A percentile compares a stretch with the other conserved stretches of the same genome.
phyloP scores from a whole-genome alignment of 352 stramenopile species.

The Phytophthora podocarpi region DNA sequence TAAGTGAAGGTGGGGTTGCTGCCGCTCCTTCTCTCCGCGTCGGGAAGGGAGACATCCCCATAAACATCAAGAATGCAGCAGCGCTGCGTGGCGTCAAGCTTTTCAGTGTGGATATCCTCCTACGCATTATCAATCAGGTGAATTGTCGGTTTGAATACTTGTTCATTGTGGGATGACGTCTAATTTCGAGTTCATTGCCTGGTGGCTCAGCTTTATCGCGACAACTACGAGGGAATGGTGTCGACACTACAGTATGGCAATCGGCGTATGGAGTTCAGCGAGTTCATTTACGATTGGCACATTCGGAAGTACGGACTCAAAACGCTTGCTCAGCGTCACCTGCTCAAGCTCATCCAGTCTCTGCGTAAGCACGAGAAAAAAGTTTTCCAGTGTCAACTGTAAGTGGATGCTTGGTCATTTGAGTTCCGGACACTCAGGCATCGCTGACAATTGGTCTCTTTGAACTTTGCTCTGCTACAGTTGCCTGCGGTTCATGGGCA shows the following conservation, averaged over 20 bases:
- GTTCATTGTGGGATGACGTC: not conserved
- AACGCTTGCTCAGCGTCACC: conserved; percentile 70
- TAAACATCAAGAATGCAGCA: conserved; percentile 53
- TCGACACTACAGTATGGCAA: conserved; percentile 73
- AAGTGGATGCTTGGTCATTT: conserved; percentile 21
- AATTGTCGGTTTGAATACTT: not conserved
- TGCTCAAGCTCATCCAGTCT: conserved; percentile 81
- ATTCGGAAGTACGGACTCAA: conserved; percentile 83
- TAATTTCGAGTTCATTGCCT: not conserved
- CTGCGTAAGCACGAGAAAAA: conserved; percentile 78
- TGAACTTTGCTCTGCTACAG: conserved; percentile 10
- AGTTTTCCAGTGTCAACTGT: conserved; percentile 68
- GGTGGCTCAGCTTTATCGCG: conserved; percentile 60
- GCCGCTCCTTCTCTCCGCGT: conserved; percentile 10
- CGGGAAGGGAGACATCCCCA: conserved; percentile 46
- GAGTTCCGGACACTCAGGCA: not conserved
- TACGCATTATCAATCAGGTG: conserved; percentile 66
- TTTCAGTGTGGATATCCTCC: conserved; percentile 62
- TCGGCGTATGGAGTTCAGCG: conserved; percentile 78
- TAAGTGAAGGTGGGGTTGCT: conserved; percentile 21
- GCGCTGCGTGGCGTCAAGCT: conserved; percentile 55
- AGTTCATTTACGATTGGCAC: conserved; percentile 88
- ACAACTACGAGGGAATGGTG: conserved; percentile 72
- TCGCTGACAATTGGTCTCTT: not conserved
- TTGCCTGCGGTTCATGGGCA: conserved; percentile 73